A percentile compares a stretch with the other conserved stretches of the same genome.
These are phyloP conservation scores for Phyllosticta citrichinensis DNA, from an alignment of 2,329 filamentous ascomycete genomes.

Conservation along the genomic window DNA sequence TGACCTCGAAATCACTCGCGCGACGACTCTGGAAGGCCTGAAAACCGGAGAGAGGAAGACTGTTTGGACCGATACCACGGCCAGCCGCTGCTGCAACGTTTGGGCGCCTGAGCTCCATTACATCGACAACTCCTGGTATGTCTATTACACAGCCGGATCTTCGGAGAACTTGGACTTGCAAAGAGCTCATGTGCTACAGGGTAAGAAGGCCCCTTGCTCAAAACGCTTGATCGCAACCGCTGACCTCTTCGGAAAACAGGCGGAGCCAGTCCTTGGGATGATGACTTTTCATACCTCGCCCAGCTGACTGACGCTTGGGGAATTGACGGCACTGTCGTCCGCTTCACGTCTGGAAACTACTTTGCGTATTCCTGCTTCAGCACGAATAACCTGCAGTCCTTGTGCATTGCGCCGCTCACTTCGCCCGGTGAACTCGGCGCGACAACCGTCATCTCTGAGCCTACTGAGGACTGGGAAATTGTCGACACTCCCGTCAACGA, in stretches of 20 bases:
- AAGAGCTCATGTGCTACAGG: constrained; percentile 42
- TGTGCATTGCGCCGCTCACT: constrained; percentile 33
- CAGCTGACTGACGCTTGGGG: constrained; percentile 41
- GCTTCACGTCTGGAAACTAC: constrained; percentile 40
- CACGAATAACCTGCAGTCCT: constrained; percentile 32
- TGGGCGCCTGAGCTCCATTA: constrained; percentile 34
- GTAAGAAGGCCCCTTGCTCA: constrained; percentile 19
- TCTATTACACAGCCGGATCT: constrained; percentile 48
- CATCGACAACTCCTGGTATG: constrained; percentile 39
- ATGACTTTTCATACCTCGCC: constrained; percentile 38
- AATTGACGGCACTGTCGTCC: constrained; percentile 46
- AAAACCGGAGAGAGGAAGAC: constrained; percentile 42
- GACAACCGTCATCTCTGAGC: constrained; percentile 41
- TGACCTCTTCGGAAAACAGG: constrained; percentile 24
- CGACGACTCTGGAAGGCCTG: constrained; percentile 46
- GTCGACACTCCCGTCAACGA: constrained; percentile 45
- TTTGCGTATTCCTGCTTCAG: constrained; percentile 45
- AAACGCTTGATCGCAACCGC: not conserved
- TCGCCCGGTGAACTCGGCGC: constrained; percentile 36
- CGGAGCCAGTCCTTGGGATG: constrained; percentile 42
- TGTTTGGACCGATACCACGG: constrained; percentile 40
- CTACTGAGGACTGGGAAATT: constrained; percentile 42
- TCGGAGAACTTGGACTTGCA: constrained; percentile 39
- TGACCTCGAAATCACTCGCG: constrained; percentile 44
- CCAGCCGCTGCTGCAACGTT: constrained; percentile 43